Evolutionary conservation across 169 alveolate species (phyloP).

Genomic region (Theileria equi): DNA sequence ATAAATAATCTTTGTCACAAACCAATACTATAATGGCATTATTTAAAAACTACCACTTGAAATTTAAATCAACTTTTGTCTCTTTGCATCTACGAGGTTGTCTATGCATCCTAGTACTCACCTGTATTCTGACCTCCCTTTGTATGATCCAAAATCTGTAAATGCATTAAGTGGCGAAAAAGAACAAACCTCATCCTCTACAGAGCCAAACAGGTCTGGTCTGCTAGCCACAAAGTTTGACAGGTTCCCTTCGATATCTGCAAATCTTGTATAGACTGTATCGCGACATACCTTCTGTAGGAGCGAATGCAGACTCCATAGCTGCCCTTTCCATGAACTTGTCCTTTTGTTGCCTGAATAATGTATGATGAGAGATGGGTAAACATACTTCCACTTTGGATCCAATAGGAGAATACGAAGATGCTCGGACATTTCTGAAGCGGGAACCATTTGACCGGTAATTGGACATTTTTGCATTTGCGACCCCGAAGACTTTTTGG

Average conservation of each 20-base stretch:
- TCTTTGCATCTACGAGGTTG: too few species aligned
- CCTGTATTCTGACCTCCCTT: too few species aligned
- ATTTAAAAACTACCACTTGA: too few species aligned
- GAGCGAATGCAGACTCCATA: constrained; percentile 85
- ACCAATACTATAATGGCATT: too few species aligned
- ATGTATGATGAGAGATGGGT: neutral
- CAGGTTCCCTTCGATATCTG: constrained; percentile 82
- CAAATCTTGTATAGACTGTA: too few species aligned
- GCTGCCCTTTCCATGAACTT: constrained; percentile 82
- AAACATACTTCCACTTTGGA: constrained; percentile 90
- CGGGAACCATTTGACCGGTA: constrained; percentile 89
- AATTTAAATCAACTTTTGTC: too few species aligned
- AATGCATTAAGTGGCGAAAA: too few species aligned
- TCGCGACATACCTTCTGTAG: constrained; percentile 71
- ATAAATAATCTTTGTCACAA: neutral
- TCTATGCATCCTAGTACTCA: too few species aligned
- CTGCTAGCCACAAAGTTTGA: constrained; percentile 84
- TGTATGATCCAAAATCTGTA: too few species aligned
- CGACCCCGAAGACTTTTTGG: constrained; percentile 64
- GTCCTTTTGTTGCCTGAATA: constrained; percentile 75
- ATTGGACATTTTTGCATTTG: constrained; percentile 91
- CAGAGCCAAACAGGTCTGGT: constrained; percentile 89
- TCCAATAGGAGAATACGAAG: constrained; percentile 90
- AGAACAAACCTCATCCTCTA: constrained; percentile 84
- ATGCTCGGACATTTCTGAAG: constrained; percentile 90